Percentiles rank a stretch among this genome's conserved stretches.
These are phyloP conservation scores for Colletotrichum acutatum DNA, from an alignment of 2,329 filamentous ascomycete genomes.

Conservation along the genomic window DNA sequence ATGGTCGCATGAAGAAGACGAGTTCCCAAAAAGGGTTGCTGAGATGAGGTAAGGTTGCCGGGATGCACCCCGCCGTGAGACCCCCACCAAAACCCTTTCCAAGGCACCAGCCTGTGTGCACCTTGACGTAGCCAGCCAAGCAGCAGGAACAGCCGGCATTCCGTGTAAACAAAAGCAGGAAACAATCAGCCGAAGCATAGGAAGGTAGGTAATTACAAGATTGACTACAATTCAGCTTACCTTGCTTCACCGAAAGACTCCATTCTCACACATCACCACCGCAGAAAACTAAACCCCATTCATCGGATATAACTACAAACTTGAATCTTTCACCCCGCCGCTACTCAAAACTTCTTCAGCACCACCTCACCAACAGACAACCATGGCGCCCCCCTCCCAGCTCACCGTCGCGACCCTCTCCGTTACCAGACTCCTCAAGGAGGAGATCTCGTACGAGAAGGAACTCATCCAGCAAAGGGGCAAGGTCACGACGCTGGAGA, in stretches of 20 bases:
- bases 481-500: constrained; percentile 75
- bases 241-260: not conserved
- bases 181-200: constrained; percentile 6
- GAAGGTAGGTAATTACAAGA: not conserved
- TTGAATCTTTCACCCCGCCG: not conserved
- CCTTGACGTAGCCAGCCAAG: constrained; percentile 33
- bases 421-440: constrained; percentile 87
- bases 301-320: too few species aligned
- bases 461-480: constrained; percentile 82
- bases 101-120: constrained; percentile 24
- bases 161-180: constrained; percentile 34
- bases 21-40: constrained; percentile 37
- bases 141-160: constrained; percentile 15
- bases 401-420: constrained; percentile 84
- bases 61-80: constrained; percentile 26
- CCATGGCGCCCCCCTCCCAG: constrained; percentile 81
- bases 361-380: constrained; percentile 37
- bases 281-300: too few species aligned
- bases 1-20: not conserved
- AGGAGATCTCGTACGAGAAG: constrained; percentile 89
- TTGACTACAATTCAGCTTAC: not conserved
- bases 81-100: constrained; percentile 21
- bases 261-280: not conserved
- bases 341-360: not conserved
- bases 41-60: constrained; percentile 25